A percentile compares a stretch with the other conserved stretches of the same genome.
These are phyloP conservation scores for Rhodotorula sp. DNA, from an alignment of 1,284 basidiomycete genomes.

Conservation along the genomic window DNA sequence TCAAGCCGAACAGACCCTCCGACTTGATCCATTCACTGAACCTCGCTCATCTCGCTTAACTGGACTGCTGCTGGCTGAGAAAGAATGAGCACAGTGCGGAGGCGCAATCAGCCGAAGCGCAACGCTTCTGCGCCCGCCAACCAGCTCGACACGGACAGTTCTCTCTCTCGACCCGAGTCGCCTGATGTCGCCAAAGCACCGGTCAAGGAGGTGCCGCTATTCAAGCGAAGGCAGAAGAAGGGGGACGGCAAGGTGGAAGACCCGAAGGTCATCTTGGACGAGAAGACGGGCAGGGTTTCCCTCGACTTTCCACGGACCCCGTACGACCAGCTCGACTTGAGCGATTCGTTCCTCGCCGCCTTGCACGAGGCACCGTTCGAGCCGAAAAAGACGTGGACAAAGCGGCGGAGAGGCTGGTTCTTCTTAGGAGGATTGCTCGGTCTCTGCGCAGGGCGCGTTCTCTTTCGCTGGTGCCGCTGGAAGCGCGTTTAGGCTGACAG, in stretches of 20 bases:
- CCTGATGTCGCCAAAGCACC: neutral
- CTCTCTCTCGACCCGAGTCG: neutral
- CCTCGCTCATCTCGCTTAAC: neutral
- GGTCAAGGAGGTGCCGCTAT: conserved; percentile 8
- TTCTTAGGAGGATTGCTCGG: conserved; percentile 31
- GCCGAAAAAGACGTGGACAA: conserved; percentile 24
- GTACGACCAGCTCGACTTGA: conserved; percentile 38
- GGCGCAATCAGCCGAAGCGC: neutral
- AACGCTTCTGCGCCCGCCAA: neutral
- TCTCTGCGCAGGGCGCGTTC: conserved; percentile 4
- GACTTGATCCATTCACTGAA: neutral
- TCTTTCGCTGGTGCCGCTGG: neutral
- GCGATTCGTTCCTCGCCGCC: conserved; percentile 32
- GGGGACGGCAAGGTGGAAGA: too few relatives aligned
- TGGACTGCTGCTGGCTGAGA: too few relatives aligned
- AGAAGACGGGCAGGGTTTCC: conserved; percentile 21
- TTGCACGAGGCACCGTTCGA: conserved; percentile 29
- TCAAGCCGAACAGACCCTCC: neutral
- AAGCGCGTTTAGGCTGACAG: neutral
- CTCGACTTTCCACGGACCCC: conserved; percentile 30
- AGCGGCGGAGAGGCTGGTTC: conserved; percentile 19
- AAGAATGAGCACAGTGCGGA: conserved; percentile 1
- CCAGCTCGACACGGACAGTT: neutral
- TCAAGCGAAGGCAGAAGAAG: conserved; percentile 2
- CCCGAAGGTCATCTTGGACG: conserved; percentile 15